Conservation (phyloP, 83 land plant genomes). For the Picea engelmannii region DNA sequence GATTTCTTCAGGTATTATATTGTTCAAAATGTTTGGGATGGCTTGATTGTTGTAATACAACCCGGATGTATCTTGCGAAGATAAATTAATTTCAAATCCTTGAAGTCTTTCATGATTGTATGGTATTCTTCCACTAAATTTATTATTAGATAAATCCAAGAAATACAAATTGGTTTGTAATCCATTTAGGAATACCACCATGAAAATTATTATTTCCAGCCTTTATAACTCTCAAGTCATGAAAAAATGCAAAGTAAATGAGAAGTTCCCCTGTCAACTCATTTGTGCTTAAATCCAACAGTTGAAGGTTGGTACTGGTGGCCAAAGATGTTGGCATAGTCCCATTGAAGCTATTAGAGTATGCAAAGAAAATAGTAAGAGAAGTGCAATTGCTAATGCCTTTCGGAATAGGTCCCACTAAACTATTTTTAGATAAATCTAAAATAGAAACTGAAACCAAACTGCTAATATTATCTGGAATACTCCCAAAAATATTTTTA, state of each 20-base stretch:
- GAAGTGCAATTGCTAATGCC: background rate
- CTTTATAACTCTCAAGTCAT: background rate
- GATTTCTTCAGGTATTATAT: background rate
- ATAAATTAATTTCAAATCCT: constrained; percentile 17
- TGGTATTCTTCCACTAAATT: background rate
- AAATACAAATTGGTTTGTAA: background rate
- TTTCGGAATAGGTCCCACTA: too few relatives aligned
- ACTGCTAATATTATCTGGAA: too few relatives aligned
- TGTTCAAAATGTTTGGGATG: background rate
- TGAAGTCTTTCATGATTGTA: constrained; percentile 16
- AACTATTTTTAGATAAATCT: too few relatives aligned
- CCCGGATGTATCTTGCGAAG: too few relatives aligned
- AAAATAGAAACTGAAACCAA: too few relatives aligned
- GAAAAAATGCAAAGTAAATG: background rate
- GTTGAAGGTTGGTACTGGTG: constrained; percentile 29
- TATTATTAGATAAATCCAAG: too few relatives aligned
- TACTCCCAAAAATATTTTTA: background rate
- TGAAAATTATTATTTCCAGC: background rate
- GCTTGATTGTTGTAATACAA: too few relatives aligned
- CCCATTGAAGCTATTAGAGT: background rate
- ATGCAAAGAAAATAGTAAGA: too few relatives aligned
- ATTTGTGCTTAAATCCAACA: constrained; percentile 50
- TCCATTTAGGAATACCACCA: background rate
- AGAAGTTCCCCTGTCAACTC: constrained; percentile 47
- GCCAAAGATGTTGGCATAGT: constrained; percentile 14